Conservation (phyloP, 371 early-diverging fungal genomes). For the Mucor irregularis region DNA sequence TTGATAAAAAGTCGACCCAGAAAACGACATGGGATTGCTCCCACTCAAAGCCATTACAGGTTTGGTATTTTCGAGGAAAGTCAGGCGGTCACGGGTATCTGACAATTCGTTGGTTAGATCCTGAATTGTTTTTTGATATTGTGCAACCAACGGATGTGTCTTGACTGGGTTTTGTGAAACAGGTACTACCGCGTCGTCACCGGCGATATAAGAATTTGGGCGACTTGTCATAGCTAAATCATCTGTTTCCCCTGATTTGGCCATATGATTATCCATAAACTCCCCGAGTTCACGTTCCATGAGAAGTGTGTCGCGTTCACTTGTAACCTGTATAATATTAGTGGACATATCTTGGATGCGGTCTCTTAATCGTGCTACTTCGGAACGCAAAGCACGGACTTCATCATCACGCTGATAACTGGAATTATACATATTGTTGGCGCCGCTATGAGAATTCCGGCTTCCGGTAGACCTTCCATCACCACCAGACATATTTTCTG, state of each 20-base stretch:
- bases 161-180: slow-evolving; percentile 14
- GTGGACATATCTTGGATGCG: slow-evolving; percentile 52
- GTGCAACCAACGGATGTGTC: slow-evolving; percentile 57
- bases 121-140: slow-evolving; percentile 60
- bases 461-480: not conserved
- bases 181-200: slow-evolving; percentile 2
- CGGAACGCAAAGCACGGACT: slow-evolving; percentile 44
- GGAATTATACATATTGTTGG: not conserved
- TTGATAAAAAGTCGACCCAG: slow-evolving; percentile 19
- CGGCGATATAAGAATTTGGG: not conserved
- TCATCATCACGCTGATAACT: slow-evolving; percentile 40
- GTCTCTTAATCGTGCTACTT: slow-evolving; percentile 55
- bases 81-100: slow-evolving; percentile 44
- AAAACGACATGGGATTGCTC: slow-evolving; percentile 26
- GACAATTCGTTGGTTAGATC: slow-evolving; percentile 54
- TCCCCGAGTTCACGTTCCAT: slow-evolving; percentile 56
- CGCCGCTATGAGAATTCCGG: not conserved
- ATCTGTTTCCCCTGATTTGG: not conserved
- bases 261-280: slow-evolving; percentile 26
- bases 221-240: not conserved
- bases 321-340: slow-evolving; percentile 54
- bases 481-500: slow-evolving; percentile 28
- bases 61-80: slow-evolving; percentile 33
- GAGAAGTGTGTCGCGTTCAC: slow-evolving; percentile 63
- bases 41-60: slow-evolving; percentile 25